A percentile compares a stretch with the other conserved stretches of the same genome.
phyloP scores from a whole-genome alignment of 352 stramenopile genomes.

The Globisporangium iwayamae region DNA sequence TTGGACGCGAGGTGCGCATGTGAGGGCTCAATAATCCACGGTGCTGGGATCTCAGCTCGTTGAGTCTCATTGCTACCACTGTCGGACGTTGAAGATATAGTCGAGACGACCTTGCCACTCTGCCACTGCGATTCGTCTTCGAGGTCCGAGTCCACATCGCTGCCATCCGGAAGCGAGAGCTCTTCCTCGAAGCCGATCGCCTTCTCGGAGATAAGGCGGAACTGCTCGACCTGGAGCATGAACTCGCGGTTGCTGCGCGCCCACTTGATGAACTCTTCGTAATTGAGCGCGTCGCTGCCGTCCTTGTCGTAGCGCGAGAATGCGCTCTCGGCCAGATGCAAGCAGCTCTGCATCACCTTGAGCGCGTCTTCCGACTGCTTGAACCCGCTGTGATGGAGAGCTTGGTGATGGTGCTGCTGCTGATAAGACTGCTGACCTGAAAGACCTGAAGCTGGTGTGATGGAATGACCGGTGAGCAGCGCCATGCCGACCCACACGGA shows the following conservation, averaged over 20 bases:
- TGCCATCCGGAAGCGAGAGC: slow-evolving; percentile 58
- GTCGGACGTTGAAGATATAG: background rate
- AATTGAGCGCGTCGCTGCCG: slow-evolving; percentile 40
- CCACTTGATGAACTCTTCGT: slow-evolving; percentile 82
- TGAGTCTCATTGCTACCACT: background rate
- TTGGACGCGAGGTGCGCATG: slow-evolving; percentile 3
- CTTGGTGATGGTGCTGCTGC: slow-evolving; percentile 6
- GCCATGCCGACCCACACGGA: slow-evolving; percentile 72
- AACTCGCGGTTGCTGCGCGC: slow-evolving; percentile 81
- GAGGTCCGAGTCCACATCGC: slow-evolving; percentile 75
- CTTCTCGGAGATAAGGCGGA: slow-evolving; percentile 69
- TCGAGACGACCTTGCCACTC: background rate
- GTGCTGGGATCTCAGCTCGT: slow-evolving; percentile 21
- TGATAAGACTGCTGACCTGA: background rate
- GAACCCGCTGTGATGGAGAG: background rate
- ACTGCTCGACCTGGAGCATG: slow-evolving; percentile 82
- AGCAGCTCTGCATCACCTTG: slow-evolving; percentile 40
- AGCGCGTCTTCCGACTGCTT: slow-evolving; percentile 13
- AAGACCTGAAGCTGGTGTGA: background rate
- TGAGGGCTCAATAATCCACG: slow-evolving; percentile 55
- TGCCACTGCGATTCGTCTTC: slow-evolving; percentile 35
- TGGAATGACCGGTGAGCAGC: slow-evolving; percentile 42
- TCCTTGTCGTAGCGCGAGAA: slow-evolving; percentile 56
- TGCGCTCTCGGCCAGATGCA: slow-evolving; percentile 47
- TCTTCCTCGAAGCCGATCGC: slow-evolving; percentile 59